Evolutionary conservation across 2,329 filamentous ascomycete species (phyloP), one percentile per base, ranked within the genome.

Genomic region (Trichoderma arundinaceum): DNA sequence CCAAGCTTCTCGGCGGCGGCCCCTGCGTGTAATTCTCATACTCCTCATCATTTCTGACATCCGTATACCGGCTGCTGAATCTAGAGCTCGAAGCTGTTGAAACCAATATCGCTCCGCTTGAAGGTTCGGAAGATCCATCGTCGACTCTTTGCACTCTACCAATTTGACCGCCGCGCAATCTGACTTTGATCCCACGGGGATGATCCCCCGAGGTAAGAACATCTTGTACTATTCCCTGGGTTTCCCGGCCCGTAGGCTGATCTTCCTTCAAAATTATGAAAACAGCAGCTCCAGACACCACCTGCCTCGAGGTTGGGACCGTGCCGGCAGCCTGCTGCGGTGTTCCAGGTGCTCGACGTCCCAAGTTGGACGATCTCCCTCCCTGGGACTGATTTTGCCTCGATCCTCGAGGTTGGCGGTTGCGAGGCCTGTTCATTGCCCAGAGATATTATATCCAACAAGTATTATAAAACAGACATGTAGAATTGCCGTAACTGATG

Each of bases 161-260:
- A 2, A 94, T 86, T 32, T 89, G 83, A 1, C 91, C 91, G 74
- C 91, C 90, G 1, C 80, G 78, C 6, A 94, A 80, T 2, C 91
- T 86, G 28, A 94, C 90, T 76, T 94, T 94, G 79, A 94, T 91
- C 41, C 91, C 91, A 9, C 90, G 84, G 2, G 90, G 90, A 72
- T 94, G 91, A 70, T 94, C 86, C 32, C 90, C 90, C 1, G 85
- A 81, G 2, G 91, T 94, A 54, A 94, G 81, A 0, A 94, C 76
- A 52, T 92, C 86, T 60, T 83, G 82, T 1, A 94, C 86, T 5
- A 82, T 76, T 28, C 91, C 91, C 51, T 82, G 80, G 1, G 92
- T 90, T 71, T 92, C 88, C 52, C 84, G 84, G 7, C 91, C 91
- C 0, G 90, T 92, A 1, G 85, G 85, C 74, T 94, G 91, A 76